Evolutionary conservation across 1,284 basidiomycete genomes (phyloP).

Genomic region (Coniferiporia weirii): DNA sequence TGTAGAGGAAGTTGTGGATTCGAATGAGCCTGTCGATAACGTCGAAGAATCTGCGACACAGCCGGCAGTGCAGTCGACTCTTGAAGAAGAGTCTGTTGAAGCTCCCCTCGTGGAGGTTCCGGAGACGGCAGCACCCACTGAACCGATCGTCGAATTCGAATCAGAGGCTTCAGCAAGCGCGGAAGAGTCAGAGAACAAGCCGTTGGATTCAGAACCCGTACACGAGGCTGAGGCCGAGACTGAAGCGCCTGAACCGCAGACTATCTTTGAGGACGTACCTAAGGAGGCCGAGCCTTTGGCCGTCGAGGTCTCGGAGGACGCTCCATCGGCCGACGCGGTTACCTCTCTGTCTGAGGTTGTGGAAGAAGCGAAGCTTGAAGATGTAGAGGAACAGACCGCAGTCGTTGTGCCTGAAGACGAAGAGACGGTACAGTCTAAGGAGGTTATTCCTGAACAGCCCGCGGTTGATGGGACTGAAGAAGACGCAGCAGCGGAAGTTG

Average conservation of each 20-base stretch:
- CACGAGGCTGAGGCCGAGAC: slow-evolving; percentile 5
- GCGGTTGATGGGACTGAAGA: no score
- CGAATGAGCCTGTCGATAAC: neutral
- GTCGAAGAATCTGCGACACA: neutral
- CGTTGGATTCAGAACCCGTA: no score
- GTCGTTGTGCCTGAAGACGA: neutral
- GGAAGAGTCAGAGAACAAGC: no score
- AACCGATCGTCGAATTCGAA: no score
- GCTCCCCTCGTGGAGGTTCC: no score
- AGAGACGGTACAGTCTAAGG: neutral
- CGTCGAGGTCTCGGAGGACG: neutral
- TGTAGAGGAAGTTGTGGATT: no score
- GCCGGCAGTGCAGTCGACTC: neutral
- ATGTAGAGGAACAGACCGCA: neutral
- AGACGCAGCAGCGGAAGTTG: no score
- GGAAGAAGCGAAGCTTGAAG: neutral
- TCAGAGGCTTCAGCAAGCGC: no score
- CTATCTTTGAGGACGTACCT: neutral
- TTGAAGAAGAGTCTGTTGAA: no score
- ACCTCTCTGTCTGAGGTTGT: neutral
- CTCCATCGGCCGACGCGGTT: neutral
- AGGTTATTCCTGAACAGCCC: no score
- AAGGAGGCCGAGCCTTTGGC: neutral
- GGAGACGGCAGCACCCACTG: no score
- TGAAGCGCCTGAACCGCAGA: neutral